Evolutionary conservation across 1,139 yeast genomes (phyloP).

Genomic region (Debaryomyces subglobosus): DNA sequence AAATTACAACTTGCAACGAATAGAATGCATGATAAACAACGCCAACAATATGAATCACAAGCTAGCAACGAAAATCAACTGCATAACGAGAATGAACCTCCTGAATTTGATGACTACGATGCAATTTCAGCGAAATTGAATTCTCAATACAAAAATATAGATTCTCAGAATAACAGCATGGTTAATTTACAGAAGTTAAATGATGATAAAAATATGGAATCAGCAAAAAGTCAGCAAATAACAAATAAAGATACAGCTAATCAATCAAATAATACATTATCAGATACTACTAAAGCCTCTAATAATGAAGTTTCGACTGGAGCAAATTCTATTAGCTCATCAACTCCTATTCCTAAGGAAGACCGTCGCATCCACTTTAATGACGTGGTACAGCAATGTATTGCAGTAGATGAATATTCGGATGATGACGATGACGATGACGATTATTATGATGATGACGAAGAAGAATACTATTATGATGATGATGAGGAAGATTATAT

Average conservation of each 20-base stretch:
- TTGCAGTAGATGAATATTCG: conserved; percentile 57
- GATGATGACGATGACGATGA: conserved; percentile 41
- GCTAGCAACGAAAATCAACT: conserved; percentile 18
- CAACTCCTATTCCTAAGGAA: conserved; percentile 19
- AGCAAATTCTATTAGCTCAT: background rate
- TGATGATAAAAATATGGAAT: background rate
- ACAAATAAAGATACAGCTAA: background rate
- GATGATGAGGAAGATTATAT: conserved; percentile 21
- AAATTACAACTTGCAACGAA: conserved; percentile 50
- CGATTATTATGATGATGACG: conserved; percentile 17
- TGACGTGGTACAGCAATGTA: conserved; percentile 91
- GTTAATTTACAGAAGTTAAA: conserved; percentile 13
- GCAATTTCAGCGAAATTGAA: conserved; percentile 62
- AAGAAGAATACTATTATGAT: conserved; percentile 17
- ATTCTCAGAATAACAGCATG: conserved; percentile 18
- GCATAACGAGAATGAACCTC: conserved; percentile 27
- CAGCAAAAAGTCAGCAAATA: background rate
- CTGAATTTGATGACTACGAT: conserved; percentile 57
- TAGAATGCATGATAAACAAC: conserved; percentile 31
- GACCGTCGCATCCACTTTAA: conserved; percentile 84
- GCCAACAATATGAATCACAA: conserved; percentile 27
- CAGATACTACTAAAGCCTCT: background rate
- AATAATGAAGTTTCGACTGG: background rate
- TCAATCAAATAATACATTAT: background rate
- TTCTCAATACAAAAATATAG: conserved; percentile 49